These are phyloP conservation scores for Drechslera avenae DNA, from an alignment of 2,329 filamentous ascomycete species.

Conservation along the genomic window DNA sequence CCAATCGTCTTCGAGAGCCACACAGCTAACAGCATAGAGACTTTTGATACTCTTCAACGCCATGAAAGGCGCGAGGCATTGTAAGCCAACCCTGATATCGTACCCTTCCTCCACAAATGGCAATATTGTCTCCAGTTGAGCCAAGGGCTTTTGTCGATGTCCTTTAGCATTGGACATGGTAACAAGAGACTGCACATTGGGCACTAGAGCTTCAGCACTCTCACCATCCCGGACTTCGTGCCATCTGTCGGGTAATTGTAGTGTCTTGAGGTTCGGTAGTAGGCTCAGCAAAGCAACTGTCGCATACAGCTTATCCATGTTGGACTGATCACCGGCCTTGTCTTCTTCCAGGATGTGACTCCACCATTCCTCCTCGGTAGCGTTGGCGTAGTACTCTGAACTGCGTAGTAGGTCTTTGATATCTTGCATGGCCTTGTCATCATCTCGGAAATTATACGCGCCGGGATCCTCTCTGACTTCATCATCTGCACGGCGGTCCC, in stretches of 20 bases:
- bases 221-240: conserved; percentile 28
- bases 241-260: conserved; percentile 39
- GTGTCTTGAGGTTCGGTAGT: conserved; percentile 37
- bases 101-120: conserved; percentile 41
- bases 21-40: conserved; percentile 38
- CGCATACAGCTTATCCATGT: conserved; percentile 26
- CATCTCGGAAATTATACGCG: conserved; percentile 23
- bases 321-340: conserved; percentile 11
- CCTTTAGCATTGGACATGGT: conserved; percentile 22
- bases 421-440: conserved; percentile 24
- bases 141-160: conserved; percentile 21
- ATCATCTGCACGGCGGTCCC: conserved; percentile 25
- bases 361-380: conserved; percentile 37
- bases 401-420: conserved; percentile 27
- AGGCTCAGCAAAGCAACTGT: conserved; percentile 33
- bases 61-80: conserved; percentile 39
- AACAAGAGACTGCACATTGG: conserved; percentile 21
- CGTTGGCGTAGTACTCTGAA: conserved; percentile 21
- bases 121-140: conserved; percentile 33
- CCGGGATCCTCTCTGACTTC: conserved; percentile 3
- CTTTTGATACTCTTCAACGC: conserved; percentile 31
- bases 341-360: conserved; percentile 32
- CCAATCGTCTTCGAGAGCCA: conserved; percentile 41
- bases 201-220: conserved; percentile 23
- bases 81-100: conserved; percentile 32